Percentiles rank a stretch among this genome's conserved stretches.
Evolutionary conservation across 441 rosid species (phyloP).

Genomic region (Mallotus repandus): DNA sequence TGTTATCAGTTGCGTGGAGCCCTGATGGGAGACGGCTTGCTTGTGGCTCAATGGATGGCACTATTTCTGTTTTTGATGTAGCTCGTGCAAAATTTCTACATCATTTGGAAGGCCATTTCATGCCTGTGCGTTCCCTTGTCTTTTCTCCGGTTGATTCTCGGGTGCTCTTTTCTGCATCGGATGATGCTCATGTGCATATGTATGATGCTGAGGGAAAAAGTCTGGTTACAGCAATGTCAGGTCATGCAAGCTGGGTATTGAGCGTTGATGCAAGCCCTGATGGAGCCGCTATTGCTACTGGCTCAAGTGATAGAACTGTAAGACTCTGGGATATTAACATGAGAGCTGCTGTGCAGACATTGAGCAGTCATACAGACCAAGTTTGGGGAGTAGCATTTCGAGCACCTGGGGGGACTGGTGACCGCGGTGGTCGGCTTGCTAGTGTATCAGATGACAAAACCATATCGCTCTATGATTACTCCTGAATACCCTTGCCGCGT

Average conservation of each 20-base stretch:
- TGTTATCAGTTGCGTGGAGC: constrained; percentile 89
- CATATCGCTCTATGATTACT: constrained; percentile 82
- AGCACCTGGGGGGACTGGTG: constrained; percentile 50
- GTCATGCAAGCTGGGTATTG: constrained; percentile 88
- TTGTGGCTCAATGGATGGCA: constrained; percentile 98
- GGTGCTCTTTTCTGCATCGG: constrained; percentile 79
- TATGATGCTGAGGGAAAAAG: constrained; percentile 88
- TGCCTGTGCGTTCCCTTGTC: constrained; percentile 91
- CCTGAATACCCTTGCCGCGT: constrained; percentile 34
- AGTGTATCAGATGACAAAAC: constrained; percentile 97
- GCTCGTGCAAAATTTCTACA: constrained; percentile 78
- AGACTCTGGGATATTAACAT: constrained; percentile 87
- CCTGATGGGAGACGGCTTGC: constrained; percentile 82
- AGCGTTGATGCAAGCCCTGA: constrained; percentile 92
- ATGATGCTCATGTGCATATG: constrained; percentile 87
- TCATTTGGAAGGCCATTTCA: constrained; percentile 86
- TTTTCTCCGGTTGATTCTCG: constrained; percentile 75
- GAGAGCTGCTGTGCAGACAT: constrained; percentile 88
- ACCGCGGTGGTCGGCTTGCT: constrained; percentile 63
- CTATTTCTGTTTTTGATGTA: constrained; percentile 79
- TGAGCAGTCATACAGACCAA: constrained; percentile 86
- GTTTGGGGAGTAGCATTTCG: constrained; percentile 88
- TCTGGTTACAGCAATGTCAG: constrained; percentile 74
- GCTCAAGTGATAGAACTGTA: constrained; percentile 85
- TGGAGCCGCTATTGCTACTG: constrained; percentile 81